Evolutionary conservation across 2,329 filamentous ascomycete genomes (phyloP).

Genomic region (Colletotrichum kahawae): DNA sequence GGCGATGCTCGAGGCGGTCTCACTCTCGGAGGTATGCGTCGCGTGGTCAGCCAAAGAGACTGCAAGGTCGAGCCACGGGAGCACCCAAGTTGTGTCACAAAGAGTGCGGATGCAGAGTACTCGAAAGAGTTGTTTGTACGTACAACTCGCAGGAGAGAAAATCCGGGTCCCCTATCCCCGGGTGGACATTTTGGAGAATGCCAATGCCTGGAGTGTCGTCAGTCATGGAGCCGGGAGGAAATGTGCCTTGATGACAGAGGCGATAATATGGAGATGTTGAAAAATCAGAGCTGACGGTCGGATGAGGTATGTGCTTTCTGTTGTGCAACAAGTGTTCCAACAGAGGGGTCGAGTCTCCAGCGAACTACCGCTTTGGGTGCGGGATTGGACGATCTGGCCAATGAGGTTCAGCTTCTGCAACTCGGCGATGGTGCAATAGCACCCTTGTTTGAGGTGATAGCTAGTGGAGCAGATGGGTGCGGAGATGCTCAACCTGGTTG

Average conservation of each 20-base stretch:
- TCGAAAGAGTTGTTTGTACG: background rate
- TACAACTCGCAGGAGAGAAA: background rate
- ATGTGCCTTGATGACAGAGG: conserved; percentile 7
- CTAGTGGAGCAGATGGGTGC: conserved; percentile 1
- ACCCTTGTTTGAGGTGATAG: conserved; percentile 22
- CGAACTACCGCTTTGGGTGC: conserved; percentile 8
- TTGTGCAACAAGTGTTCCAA: conserved; percentile 3
- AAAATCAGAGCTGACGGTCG: conserved; percentile 17
- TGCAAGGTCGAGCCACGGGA: background rate
- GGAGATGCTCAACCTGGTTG: conserved; percentile 17
- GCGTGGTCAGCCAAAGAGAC: background rate
- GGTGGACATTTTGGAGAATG: background rate
- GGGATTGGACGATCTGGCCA: background rate
- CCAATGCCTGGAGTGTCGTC: conserved; percentile 9
- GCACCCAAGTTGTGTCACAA: background rate
- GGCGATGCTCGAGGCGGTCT: background rate
- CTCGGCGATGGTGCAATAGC: conserved; percentile 22
- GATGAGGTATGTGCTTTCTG: background rate
- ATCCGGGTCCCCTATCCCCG: background rate
- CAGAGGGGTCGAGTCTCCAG: conserved; percentile 2
- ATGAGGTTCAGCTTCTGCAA: conserved; percentile 21
- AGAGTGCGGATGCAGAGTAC: background rate
- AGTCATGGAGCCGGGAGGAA: conserved; percentile 7
- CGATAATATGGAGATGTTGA: conserved; percentile 16
- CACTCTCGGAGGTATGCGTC: background rate